Evolutionary conservation across 2,329 filamentous ascomycete species (phyloP), one percentile per base, ranked within the genome.

Genomic region (Apiospora marii): DNA sequence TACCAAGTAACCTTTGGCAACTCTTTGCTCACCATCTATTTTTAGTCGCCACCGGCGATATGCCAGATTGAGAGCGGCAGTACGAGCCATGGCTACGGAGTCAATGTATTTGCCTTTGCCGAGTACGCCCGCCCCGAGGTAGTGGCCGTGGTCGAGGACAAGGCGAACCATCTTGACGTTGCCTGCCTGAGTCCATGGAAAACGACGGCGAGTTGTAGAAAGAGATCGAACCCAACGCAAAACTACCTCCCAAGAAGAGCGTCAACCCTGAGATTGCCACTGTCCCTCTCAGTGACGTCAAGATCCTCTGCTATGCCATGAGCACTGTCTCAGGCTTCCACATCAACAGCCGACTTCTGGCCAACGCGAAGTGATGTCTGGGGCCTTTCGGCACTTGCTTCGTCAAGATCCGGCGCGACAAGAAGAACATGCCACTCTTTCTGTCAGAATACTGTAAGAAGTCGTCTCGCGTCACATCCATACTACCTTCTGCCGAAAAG

Each of bases 351-450:
- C 34, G 34, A 27, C 27, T 14, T 2, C 16, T 61, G 14, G 53
- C 53, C 6, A 14, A 14, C 3, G 5, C 13, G 88, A 85, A 4
- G 81, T 84, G 8, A 80, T 83, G 24, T 92, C 27, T 92, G 78
- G 82, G 83, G 24, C 78, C 82, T 22, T 92, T 84, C 75, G 91
- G 91, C 7, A 84, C 83, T 0, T 88, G 90, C 34, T 92, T 85
- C 74, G 87, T 91, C 74, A 92, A 92, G 82, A 90, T 92, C 73
- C 88, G 89, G 49, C 87, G 90, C 24, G 90, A 92, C 76, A 74
- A 73, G 16, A 80, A 80, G 22, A 84, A 87, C 51, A 91, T 92
- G 87, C 91, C 91, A 0, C 91, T 90, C 90, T 0, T 92, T 92
- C 75, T 87, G 86, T 34, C 91, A 92, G 76, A 92, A 85, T 76